A percentile compares a stretch with the other conserved stretches of the same genome.
phyloP scores from a whole-genome alignment of 371 early-diverging fungal genomes.

The Batkoa obscura region DNA sequence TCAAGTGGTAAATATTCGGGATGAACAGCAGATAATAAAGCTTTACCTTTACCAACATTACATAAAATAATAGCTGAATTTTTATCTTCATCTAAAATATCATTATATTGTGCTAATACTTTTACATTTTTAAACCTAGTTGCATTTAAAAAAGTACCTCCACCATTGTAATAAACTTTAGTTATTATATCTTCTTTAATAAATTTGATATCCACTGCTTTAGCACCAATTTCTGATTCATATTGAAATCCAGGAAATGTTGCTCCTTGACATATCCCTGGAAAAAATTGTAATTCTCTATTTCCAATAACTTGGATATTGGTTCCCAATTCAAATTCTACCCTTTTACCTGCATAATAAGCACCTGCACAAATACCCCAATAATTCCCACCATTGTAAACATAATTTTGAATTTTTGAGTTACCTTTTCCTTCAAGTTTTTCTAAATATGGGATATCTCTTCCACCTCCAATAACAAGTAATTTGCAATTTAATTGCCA shows the following conservation, averaged over 20 bases:
- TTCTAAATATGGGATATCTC: slow-evolving; percentile 60
- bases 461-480: slow-evolving; percentile 78
- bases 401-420: slow-evolving; percentile 42
- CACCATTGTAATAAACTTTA: slow-evolving; percentile 49
- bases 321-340: slow-evolving; percentile 59
- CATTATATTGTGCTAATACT: no score
- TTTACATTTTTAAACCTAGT: no score
- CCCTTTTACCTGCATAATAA: slow-evolving; percentile 47
- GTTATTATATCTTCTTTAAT: not conserved
- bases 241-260: slow-evolving; percentile 62
- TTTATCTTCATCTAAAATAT: no score
- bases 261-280: slow-evolving; percentile 49
- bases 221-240: slow-evolving; percentile 47
- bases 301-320: slow-evolving; percentile 44
- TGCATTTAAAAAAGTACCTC: slow-evolving; percentile 42
- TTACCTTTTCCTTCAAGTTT: slow-evolving; percentile 39
- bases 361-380: slow-evolving; percentile 89
- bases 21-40: slow-evolving; percentile 46
- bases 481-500: slow-evolving; percentile 70
- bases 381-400: slow-evolving; percentile 61
- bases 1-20: slow-evolving; percentile 51
- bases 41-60: slow-evolving; percentile 34
- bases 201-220: slow-evolving; percentile 6
- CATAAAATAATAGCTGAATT: slow-evolving; percentile 32
- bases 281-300: slow-evolving; percentile 50